These are phyloP conservation scores for Kodamaea hsintzibuensis DNA, from an alignment of 805 yeast species.

Conservation along the genomic window DNA sequence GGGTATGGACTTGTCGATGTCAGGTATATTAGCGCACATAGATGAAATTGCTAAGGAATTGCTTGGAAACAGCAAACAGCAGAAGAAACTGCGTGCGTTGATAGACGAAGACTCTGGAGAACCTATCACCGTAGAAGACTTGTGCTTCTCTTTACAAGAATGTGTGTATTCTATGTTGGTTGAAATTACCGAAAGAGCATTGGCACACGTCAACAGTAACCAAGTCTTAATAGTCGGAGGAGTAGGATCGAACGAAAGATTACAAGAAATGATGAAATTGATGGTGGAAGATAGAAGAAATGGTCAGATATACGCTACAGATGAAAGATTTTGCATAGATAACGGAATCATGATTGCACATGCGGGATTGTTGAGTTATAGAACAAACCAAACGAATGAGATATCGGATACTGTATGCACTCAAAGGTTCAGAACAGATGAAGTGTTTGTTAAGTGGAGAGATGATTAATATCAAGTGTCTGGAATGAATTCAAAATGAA, in stretches of 20 bases:
- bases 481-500: too few relatives aligned
- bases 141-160: slow-evolving; percentile 92
- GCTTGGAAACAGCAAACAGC: slow-evolving; percentile 41
- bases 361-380: slow-evolving; percentile 84
- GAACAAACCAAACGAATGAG: slow-evolving; percentile 71
- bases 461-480: slow-evolving; percentile 53
- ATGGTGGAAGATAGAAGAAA: slow-evolving; percentile 85
- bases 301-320: slow-evolving; percentile 92
- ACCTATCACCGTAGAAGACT: slow-evolving; percentile 73
- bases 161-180: slow-evolving; percentile 93
- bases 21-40: slow-evolving; percentile 86
- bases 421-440: slow-evolving; percentile 93
- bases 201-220: slow-evolving; percentile 91
- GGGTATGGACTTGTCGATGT: slow-evolving; percentile 98
- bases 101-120: slow-evolving; percentile 47
- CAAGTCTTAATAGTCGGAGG: slow-evolving; percentile 97
- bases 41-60: slow-evolving; percentile 79
- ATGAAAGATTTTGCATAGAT: slow-evolving; percentile 95
- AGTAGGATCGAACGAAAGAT: slow-evolving; percentile 90
- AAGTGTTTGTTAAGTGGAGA: slow-evolving; percentile 88
- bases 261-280: slow-evolving; percentile 94
- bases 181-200: slow-evolving; percentile 95
- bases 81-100: slow-evolving; percentile 32
- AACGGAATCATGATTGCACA: slow-evolving; percentile 99
- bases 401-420: slow-evolving; percentile 80